Base-by-base conservation (phyloP, 1,139 yeast genomes). In the Lodderomyces parapsilosis region DNA sequence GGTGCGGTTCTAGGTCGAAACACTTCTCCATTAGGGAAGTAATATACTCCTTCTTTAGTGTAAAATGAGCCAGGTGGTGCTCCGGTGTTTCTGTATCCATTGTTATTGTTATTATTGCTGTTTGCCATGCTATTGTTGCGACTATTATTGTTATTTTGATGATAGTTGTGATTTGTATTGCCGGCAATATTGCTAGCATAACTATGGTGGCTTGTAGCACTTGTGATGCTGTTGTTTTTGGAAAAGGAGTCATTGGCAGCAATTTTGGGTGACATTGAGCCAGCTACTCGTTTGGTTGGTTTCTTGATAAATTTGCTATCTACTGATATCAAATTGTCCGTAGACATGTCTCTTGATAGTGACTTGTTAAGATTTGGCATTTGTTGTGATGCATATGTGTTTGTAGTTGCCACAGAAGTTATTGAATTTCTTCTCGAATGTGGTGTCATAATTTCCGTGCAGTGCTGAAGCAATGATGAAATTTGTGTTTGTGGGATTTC, bases 1-100 rank as follows among this genome's bases (percentile, higher is more conserved):
- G 77, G 74, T 13, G 67, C 59, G 37, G 57, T 56, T 36, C 81
- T 55, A 1, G 82, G 81, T 27, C 76, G 60, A 53, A 77, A 78
- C 4, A 76, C 67, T 53, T 77, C 83, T 40, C 83, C 83, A 54
- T 78, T 77, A 10, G 82, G 81, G 52, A 77, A 78, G 49, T 64
- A 69, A 52, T 68, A 76, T 41, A 43, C 44, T 14, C 47, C 50
- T 38, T 41, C 50, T 30, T 43, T 46, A 2, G 50, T 36, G 28
- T 43, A 43, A 32, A 36, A 46, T 6, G 42, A 36, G 15, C 20
- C 25, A 6, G 37, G n/a, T 14, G 19, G 15, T 22, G 37, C 28
- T 14, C 45, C 42, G 6, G 31, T 22, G 32, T 23, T 36, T 31
- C 32, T 39, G 24, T 23, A 37, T 5, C 18, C 18, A 30, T 17